Percentiles rank a stretch among this genome's conserved stretches.
Conservation (phyloP, 768 basidiomycete genomes). For the Cystobasidium ongulense region DNA sequence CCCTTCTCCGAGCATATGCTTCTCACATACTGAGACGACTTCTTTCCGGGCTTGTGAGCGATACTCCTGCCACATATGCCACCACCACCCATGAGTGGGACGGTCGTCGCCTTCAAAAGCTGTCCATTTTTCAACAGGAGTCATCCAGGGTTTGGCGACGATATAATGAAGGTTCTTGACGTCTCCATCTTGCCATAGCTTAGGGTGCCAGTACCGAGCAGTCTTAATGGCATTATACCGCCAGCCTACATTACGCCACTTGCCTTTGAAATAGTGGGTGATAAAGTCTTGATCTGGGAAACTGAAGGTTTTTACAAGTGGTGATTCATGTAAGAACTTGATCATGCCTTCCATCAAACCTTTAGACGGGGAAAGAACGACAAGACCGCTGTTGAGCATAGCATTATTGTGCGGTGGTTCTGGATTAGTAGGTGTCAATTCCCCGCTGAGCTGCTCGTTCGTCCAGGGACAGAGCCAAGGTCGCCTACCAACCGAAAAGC, state of each 20-base stretch:
- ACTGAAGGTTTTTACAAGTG: slow-evolving; percentile 53
- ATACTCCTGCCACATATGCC: slow-evolving; percentile 56
- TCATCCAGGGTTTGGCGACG: slow-evolving; percentile 76
- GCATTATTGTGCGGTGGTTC: slow-evolving; percentile 62
- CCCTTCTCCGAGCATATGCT: slow-evolving; percentile 28
- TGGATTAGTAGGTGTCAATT: slow-evolving; percentile 49
- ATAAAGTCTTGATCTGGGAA: slow-evolving; percentile 94
- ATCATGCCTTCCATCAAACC: slow-evolving; percentile 54
- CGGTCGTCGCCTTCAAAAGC: slow-evolving; percentile 46
- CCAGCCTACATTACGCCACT: slow-evolving; percentile 55
- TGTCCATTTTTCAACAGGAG: slow-evolving; percentile 48
- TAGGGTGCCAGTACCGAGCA: slow-evolving; percentile 57
- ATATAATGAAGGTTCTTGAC: slow-evolving; percentile 83
- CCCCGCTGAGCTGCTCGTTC: slow-evolving; percentile 45
- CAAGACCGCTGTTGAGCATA: slow-evolving; percentile 83
- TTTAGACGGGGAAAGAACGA: slow-evolving; percentile 70
- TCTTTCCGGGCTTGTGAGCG: slow-evolving; percentile 40
- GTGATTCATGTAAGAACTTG: slow-evolving; percentile 55
- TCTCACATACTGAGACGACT: slow-evolving; percentile 16
- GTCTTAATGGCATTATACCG: slow-evolving; percentile 90
- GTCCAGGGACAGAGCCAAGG: slow-evolving; percentile 88
- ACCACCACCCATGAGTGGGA: slow-evolving; percentile 64
- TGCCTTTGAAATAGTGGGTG: slow-evolving; percentile 63
- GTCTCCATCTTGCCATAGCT: slow-evolving; percentile 76
- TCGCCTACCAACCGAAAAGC: slow-evolving; percentile 52